phyloP scores from a whole-genome alignment of 2,329 filamentous ascomycete genomes.

The Cercospora brassicicola region DNA sequence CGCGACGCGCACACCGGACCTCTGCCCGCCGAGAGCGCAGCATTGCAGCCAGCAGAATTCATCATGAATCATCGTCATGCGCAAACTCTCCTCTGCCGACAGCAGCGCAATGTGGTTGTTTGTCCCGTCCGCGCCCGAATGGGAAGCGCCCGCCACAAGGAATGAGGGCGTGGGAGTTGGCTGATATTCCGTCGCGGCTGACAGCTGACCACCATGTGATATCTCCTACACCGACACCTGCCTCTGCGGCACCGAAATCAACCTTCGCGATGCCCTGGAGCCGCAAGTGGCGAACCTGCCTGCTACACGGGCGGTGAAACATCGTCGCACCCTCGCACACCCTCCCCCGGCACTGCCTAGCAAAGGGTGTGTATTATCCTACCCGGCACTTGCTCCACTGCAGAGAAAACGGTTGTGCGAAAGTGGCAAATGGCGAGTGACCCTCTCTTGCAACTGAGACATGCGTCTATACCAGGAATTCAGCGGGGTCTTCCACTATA shows the following conservation, averaged over 20 bases:
- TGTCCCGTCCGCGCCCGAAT: neutral
- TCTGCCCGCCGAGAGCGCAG: neutral
- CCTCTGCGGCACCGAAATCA: neutral
- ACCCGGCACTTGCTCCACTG: neutral
- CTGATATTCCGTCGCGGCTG: neutral
- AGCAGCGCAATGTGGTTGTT: conserved; percentile 11
- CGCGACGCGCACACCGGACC: conserved; percentile 4
- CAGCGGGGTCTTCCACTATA: neutral
- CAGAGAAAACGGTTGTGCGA: neutral
- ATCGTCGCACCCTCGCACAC: neutral
- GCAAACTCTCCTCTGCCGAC: neutral
- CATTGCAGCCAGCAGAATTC: conserved; percentile 5
- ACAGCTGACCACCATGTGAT: neutral
- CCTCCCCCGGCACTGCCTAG: neutral
- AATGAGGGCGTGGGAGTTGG: neutral
- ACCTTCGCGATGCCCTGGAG: neutral
- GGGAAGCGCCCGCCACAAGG: neutral
- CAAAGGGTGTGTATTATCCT: neutral
- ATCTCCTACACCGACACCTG: neutral
- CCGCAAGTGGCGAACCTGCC: neutral
- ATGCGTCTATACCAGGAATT: conserved; percentile 4
- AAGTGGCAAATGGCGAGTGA: neutral
- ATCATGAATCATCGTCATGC: conserved; percentile 1
- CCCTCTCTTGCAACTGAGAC: neutral
- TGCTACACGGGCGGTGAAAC: neutral